Conservation (phyloP, 345 rosid genomes). For the Cochlearia excelsa region DNA sequence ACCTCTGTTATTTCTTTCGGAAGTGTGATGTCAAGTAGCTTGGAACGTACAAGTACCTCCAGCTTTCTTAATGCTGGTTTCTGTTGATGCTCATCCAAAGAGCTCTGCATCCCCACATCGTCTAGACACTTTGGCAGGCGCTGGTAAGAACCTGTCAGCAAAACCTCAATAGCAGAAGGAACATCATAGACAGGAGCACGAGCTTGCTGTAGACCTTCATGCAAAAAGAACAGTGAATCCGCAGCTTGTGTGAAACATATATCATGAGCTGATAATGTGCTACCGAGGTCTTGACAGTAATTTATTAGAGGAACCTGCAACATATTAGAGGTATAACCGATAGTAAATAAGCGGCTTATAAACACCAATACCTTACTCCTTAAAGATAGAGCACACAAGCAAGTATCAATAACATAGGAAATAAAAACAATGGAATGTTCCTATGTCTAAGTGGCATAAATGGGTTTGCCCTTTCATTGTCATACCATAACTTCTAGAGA, state of each 20-base stretch:
- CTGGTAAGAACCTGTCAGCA: constrained; percentile 84
- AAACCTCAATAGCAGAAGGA: constrained; percentile 87
- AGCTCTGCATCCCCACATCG: constrained; percentile 77
- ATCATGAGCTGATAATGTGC: constrained; percentile 86
- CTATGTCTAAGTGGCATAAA: no score
- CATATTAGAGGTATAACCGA: background rate
- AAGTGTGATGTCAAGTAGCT: constrained; percentile 73
- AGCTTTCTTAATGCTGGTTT: constrained; percentile 80
- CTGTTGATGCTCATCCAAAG: constrained; percentile 73
- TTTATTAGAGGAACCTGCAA: constrained; percentile 88
- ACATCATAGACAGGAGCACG: constrained; percentile 97
- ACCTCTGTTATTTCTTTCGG: constrained; percentile 89
- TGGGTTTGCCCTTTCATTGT: no score
- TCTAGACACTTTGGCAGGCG: constrained; percentile 91
- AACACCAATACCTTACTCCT: background rate
- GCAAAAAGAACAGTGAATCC: constrained; percentile 95
- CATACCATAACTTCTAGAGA: no score
- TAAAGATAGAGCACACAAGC: no score
- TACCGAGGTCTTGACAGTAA: constrained; percentile 78
- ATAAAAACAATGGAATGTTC: no score
- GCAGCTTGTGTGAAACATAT: constrained; percentile 91
- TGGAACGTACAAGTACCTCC: constrained; percentile 86
- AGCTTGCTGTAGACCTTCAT: constrained; percentile 97
- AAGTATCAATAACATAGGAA: no score
- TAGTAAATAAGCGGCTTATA: no score